Base-by-base conservation (phyloP, 208 protist genomes). In the Wallacemonas sp. region DNA sequence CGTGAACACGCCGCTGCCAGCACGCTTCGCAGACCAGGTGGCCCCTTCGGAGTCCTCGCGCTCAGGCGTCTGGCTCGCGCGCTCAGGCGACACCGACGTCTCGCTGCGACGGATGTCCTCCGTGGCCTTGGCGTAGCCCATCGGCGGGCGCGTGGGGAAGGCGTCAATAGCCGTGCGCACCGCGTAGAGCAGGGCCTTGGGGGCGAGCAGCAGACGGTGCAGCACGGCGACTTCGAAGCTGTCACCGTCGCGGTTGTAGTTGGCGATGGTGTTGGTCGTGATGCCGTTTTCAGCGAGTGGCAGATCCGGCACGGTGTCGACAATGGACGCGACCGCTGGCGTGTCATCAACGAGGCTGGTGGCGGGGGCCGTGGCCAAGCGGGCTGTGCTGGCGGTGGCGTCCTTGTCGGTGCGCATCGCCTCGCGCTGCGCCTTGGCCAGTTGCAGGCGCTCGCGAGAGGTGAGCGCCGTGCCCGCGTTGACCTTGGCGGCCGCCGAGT, bases 151-250 rank as follows among this genome's bases (percentile, higher is more conserved):
- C 16, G 61, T 65, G 4, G 86, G 85, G 72, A 80, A 92, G 28
- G 57, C 57, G 48, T 81, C 76, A 26, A 74, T 78, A 25, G 76
- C 65, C n/a, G 77, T 74, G 66, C 83, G 77, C 22, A 86, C 55
- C 11, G 74, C 26, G 64, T 87, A 94, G n/a, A 96, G 65, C 29
- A 96, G 67, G 18, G 86, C 62, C 54, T 78, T 83, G 32, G 88
- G 84, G 0, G 82, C 87, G 63, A 75, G 76, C 44, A 94, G 72
- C 16, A 96, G 76, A 23, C 91, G 91, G 79, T 96, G 84, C 41
- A 96, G 74, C n/a, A 84, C 77, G 1, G 74, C 72, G 12, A 94
- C 77, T 38, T 80, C 74, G 68, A 96, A 93, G 55, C 67, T 86
- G 52, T 87, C 84, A 31, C 46, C 38, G 25, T 93, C 87, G 4